Evolutionary conservation across 306 rosid genomes (phyloP).

Genomic region (Crotalaria pallida): DNA sequence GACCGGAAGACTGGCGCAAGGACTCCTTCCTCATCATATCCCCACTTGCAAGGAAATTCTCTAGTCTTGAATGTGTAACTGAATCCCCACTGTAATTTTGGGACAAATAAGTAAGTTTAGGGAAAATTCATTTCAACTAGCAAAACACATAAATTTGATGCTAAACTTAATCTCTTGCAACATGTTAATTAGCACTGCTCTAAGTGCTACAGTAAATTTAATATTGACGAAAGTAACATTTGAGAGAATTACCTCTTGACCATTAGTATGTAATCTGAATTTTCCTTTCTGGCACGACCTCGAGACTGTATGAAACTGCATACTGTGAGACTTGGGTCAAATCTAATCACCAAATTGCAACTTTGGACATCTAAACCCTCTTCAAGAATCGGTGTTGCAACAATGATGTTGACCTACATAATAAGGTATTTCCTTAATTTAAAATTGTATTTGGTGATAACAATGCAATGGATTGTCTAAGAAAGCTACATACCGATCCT

Average conservation of each 20-base stretch:
- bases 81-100: conserved; percentile 56
- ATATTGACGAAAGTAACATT: not conserved
- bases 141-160: not conserved
- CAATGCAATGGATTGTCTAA: not conserved
- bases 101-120: not conserved
- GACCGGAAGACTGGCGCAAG: conserved; percentile 50
- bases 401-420: conserved; percentile 72
- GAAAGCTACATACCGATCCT: conserved; percentile 56
- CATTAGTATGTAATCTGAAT: conserved; percentile 77
- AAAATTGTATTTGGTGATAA: conserved; percentile 1
- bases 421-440: conserved; percentile 11
- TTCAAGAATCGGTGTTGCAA: conserved; percentile 95
- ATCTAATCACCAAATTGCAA: conserved; percentile 83
- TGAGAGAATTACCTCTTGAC: conserved; percentile 47
- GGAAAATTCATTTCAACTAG: not conserved
- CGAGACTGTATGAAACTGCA: conserved; percentile 90
- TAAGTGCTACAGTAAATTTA: not conserved
- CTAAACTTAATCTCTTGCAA: not conserved
- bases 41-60: conserved; percentile 56
- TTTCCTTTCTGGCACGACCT: conserved; percentile 80
- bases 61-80: conserved; percentile 48
- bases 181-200: not conserved
- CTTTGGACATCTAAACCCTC: conserved; percentile 92
- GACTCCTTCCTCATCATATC: conserved; percentile 71
- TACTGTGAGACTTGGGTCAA: conserved; percentile 78